Evolutionary conservation across 768 basidiomycete genomes (phyloP), one percentile per base, ranked within the genome.

Genomic region (Phallus indusiatus): DNA sequence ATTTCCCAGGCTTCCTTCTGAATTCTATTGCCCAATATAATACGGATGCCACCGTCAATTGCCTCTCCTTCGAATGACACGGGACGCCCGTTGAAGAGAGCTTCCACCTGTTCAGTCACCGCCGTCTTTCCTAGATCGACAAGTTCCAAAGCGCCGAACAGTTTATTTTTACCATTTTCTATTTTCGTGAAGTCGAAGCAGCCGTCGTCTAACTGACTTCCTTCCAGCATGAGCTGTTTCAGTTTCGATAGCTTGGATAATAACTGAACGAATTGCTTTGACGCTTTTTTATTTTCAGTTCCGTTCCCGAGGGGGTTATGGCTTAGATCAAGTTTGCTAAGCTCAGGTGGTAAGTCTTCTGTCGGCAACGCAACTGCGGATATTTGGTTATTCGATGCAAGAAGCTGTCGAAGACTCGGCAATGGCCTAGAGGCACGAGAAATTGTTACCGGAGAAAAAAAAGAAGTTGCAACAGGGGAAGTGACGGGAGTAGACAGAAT

Each of bases 1-100:
- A 92, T 62, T 67, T 92, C 90, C 90, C 90, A 91, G 34, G 79
- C 70, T 69, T 92, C 90, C 66, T 82, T 83, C 59, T 86, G 65
- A 22, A 88, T 73, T 63, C 76, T 78, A 72, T 88, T 89, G 16
- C 89, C 90, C 1, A 89, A 75, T 17, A 83, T 73, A 18, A 91
- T 72, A 52, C 78, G 76, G 2, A 80, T 66, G 0, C 78, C 73
- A 17, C 83, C 84, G 42, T 74, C 73, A 2, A 75, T 73, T 8
- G 81, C 80, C 47, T 81, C 78, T 34, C 24, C 53, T 18, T 59
- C 60, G 55, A 33, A 64, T 17, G 62, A 35, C 21, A 57, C 35
- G 37, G 53, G 52, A 14, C 56, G 24, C 33, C 54, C 58, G 14
- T 21, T 20, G 22, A 57, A 46, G 33, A 61, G 42, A 10, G 18